phyloP scores from a whole-genome alignment of 495 filamentous ascomycete genomes.

The Lentithecium fluviatile region DNA sequence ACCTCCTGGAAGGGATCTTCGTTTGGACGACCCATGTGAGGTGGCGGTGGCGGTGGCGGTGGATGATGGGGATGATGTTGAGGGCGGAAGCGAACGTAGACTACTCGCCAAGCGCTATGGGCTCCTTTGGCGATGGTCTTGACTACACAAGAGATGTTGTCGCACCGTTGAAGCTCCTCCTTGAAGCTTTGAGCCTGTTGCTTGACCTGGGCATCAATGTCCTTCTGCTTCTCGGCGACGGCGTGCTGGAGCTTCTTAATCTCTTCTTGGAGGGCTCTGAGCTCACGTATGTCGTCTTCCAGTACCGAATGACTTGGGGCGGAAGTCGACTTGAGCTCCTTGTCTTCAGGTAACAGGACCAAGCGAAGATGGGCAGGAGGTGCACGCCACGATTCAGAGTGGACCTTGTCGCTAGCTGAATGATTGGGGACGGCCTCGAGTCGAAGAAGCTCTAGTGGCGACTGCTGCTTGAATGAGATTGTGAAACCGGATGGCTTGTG shows the following conservation, averaged over 20 bases:
- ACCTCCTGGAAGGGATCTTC: conserved; percentile 14
- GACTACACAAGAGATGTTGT: conserved; percentile 41
- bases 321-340: not conserved
- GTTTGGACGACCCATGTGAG: conserved; percentile 19
- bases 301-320: conserved; percentile 9
- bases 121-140: conserved; percentile 33
- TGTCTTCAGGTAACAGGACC: not conserved
- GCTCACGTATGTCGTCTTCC: conserved; percentile 38
- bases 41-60: not conserved
- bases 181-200: conserved; percentile 32
- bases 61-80: conserved; percentile 16
- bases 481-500: conserved; percentile 35
- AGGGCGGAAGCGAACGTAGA: conserved; percentile 26
- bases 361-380: conserved; percentile 35
- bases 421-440: conserved; percentile 22
- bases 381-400: conserved; percentile 31
- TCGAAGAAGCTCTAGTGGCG: conserved; percentile 35
- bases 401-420: conserved; percentile 11
- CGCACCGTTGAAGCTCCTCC: conserved; percentile 41
- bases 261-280: conserved; percentile 37
- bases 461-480: conserved; percentile 35
- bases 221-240: conserved; percentile 35
- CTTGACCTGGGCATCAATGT: conserved; percentile 31
- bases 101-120: conserved; percentile 30
- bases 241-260: conserved; percentile 32